Percentiles rank a stretch among this genome's conserved stretches.
These are phyloP conservation scores for Candida xyloterini DNA, from an alignment of 805 yeast genomes.

Conservation along the genomic window DNA sequence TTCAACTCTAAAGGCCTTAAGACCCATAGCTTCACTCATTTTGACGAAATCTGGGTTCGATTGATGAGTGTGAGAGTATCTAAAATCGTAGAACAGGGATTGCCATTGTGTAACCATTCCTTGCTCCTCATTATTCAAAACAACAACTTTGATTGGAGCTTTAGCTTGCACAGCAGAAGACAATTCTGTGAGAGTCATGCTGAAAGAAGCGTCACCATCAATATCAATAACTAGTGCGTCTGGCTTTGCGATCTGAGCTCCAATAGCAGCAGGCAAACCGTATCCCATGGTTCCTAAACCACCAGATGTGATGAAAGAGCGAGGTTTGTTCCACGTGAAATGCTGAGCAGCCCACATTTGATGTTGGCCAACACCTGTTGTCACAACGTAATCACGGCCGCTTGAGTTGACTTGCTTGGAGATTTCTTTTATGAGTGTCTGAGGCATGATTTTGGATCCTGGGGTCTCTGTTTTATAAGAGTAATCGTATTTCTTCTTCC, in stretches of 20 bases:
- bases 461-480: conserved; percentile 77
- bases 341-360: conserved; percentile 99
- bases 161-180: conserved; percentile 91
- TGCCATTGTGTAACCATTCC: conserved; percentile 99
- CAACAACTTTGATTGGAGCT: conserved; percentile 85
- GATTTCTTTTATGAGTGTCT: conserved; percentile 79
- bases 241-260: conserved; percentile 95
- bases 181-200: conserved; percentile 93
- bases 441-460: conserved; percentile 83
- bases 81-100: conserved; percentile 91
- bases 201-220: conserved; percentile 99
- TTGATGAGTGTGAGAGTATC: conserved; percentile 98
- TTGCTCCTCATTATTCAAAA: conserved; percentile 96
- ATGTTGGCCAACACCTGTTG: conserved; percentile 99
- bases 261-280: conserved; percentile 97
- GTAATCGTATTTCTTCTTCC: conserved; percentile 89
- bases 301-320: conserved; percentile 96
- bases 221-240: conserved; percentile 94
- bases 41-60: conserved; percentile 89
- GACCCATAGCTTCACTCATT: conserved; percentile 91
- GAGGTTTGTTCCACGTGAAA: conserved; percentile 89
- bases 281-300: conserved; percentile 99
- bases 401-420: conserved; percentile 64
- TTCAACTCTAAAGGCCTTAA: conserved; percentile 73
- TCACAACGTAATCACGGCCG: conserved; percentile 75